Conservation (phyloP, 345 rosid genomes). For the Anastatica hierochuntica region DNA sequence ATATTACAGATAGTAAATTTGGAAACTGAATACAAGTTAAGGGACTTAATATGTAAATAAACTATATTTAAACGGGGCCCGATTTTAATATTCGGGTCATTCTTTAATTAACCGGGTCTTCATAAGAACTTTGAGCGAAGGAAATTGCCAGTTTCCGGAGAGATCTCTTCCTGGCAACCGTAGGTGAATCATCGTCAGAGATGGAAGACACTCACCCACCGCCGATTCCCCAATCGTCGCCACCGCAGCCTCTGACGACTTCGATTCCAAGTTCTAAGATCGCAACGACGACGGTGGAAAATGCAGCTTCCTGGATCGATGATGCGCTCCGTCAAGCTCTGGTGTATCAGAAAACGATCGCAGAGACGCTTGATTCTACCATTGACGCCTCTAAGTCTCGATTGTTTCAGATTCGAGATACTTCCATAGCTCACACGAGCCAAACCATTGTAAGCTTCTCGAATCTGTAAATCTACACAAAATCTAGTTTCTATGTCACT, state of each 20-base stretch:
- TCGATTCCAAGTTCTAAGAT: conserved; percentile 12
- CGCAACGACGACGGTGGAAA: conserved; percentile 36
- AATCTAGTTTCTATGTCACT: not conserved
- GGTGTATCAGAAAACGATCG: conserved; percentile 41
- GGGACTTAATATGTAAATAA: not conserved
- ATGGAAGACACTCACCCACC: conserved; percentile 10
- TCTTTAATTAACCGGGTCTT: not conserved
- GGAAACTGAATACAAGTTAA: not conserved
- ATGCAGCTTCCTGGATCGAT: conserved; percentile 61
- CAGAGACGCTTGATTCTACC: conserved; percentile 39
- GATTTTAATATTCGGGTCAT: conserved; percentile 18
- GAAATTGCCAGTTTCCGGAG: not conserved
- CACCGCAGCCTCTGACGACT: conserved; percentile 1
- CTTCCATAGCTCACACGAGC: conserved; percentile 50
- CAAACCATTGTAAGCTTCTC: conserved; percentile 50
- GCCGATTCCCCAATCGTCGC: not conserved
- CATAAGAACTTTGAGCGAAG: not conserved
- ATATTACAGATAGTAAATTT: not conserved
- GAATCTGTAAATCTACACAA: conserved; percentile 7
- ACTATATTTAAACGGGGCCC: conserved; percentile 1
- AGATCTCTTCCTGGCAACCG: conserved; percentile 29
- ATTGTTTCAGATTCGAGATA: conserved; percentile 45
- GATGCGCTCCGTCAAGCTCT: conserved; percentile 52
- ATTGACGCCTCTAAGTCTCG: conserved; percentile 45
- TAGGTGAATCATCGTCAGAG: conserved; percentile 39